Base-by-base conservation (phyloP, 306 rosid species). In the Echinosophora koreensis region DNA sequence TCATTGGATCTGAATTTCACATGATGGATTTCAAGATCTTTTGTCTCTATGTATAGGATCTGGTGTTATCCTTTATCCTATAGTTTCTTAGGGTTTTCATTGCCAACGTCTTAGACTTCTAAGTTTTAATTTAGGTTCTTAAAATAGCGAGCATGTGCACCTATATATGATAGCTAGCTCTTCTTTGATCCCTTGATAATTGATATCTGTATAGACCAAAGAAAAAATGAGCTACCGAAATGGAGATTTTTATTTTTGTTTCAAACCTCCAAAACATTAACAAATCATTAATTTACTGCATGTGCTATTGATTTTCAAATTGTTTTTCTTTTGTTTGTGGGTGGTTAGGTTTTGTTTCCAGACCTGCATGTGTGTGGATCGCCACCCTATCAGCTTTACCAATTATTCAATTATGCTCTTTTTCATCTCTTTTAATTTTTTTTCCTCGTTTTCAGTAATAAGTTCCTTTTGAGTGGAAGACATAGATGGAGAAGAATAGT, bases 331-430 rank as follows among this genome's bases (percentile, higher is more conserved):
- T 44, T 6, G 49, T 62, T 65, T 66, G 56, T 51, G 2, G 46
- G 16, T 41, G 52, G 74, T 8, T 15, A 7, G 39, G 39, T 80
- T 75, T 14, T 3, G 50, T 63, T 74, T 59, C 61, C 74, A 79
- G 57, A 71, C 66, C 62, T 84, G 74, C 86, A 77, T 70, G 65
- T 80, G n/a, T 81, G 78, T 60, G 16, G 32, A 57, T 49, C 67
- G 12, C 37, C 83, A 59, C 34, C 55, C 4, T 59, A 52, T 80
- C 84, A 82, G 87, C 89, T 88, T 88, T 88, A 80, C 69, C 63
- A 73, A 70, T 47, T 68, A 32, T 47, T 75, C 80, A 76, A 60
- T 60, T 79, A 35, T 74, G 44, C 47, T 58, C 8, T 11, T 47
- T 76, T 6, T 18, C 9, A 32, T 13, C 4, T 47, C 13, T 42